These are phyloP conservation scores for Lipomyces chichibuensis DNA, from an alignment of 805 yeast species.

Conservation along the genomic window DNA sequence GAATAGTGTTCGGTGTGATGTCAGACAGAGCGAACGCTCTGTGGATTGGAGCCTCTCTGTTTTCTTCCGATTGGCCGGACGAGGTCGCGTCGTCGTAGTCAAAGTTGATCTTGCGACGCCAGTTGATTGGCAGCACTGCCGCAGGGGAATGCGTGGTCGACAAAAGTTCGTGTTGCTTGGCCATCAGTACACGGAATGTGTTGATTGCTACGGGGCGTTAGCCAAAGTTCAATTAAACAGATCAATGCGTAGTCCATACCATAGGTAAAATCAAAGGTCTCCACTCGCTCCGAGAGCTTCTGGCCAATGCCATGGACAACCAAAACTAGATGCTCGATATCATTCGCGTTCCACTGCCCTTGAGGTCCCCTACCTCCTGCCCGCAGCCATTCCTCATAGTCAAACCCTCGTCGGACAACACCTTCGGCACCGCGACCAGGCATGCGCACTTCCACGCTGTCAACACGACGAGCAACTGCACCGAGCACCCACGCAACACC, in stretches of 20 bases:
- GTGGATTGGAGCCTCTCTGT: constrained; percentile 12
- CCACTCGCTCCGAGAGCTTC: constrained; percentile 74
- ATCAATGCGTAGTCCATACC: constrained; percentile 39
- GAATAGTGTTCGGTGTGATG: constrained; percentile 75
- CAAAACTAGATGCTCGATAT: constrained; percentile 63
- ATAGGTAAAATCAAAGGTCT: constrained; percentile 83
- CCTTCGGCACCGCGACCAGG: constrained; percentile 27
- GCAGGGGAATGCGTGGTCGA: constrained; percentile 30
- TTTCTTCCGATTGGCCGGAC: not conserved
- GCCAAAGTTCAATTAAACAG: not conserved
- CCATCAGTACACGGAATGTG: constrained; percentile 44
- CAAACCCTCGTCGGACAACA: constrained; percentile 41
- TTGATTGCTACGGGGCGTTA: constrained; percentile 42
- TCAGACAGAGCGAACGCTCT: constrained; percentile 62
- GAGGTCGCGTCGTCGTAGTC: constrained; percentile 46
- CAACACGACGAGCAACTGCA: constrained; percentile 24
- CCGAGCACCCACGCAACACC: constrained; percentile 31
- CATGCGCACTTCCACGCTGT: constrained; percentile 19
- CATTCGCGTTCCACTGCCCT: constrained; percentile 20
- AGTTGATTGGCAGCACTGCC: constrained; percentile 70
- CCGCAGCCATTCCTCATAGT: constrained; percentile 41
- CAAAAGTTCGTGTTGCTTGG: constrained; percentile 37
- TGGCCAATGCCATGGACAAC: constrained; percentile 97
- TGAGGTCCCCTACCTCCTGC: constrained; percentile 20
- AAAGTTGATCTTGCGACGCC: constrained; percentile 70